Evolutionary conservation across 2,329 filamentous ascomycete species (phyloP).

Genomic region (Cladophialophora carrionii): DNA sequence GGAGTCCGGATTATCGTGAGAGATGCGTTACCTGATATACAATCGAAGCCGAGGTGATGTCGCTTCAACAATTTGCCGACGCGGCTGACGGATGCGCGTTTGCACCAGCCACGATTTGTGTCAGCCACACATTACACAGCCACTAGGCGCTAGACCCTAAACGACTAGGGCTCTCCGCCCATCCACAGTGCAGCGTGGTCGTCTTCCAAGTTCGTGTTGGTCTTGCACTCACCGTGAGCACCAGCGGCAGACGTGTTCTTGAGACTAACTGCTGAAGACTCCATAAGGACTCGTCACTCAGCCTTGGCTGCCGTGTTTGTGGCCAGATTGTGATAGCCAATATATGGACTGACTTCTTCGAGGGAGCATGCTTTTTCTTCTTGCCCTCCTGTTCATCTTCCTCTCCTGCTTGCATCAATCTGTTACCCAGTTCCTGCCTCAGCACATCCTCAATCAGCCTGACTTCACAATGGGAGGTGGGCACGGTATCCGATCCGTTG

Average conservation of each 20-base stretch:
- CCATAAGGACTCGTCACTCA: constrained; percentile 17
- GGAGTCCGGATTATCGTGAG: background rate
- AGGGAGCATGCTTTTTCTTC: constrained; percentile 15
- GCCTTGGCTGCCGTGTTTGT: background rate
- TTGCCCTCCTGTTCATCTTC: constrained; percentile 37
- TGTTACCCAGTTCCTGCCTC: constrained; percentile 32
- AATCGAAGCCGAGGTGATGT: constrained; percentile 5
- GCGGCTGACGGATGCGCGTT: background rate
- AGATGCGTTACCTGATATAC: background rate
- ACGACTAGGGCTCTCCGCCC: background rate
- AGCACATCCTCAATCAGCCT: constrained; percentile 1
- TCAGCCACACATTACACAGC: background rate
- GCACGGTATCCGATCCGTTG: constrained; percentile 43
- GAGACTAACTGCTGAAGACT: constrained; percentile 23
- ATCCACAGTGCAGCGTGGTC: background rate
- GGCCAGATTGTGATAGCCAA: background rate
- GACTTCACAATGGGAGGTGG: constrained; percentile 32
- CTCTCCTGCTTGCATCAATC: constrained; percentile 42
- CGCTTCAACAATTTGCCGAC: constrained; percentile 17
- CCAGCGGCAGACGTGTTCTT: constrained; percentile 24
- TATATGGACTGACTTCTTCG: background rate
- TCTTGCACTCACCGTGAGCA: background rate
- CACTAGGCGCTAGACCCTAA: background rate
- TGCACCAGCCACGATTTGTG: background rate
- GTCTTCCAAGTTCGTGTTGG: background rate